Percentiles rank a stretch among this genome's conserved stretches.
Conservation (phyloP, 768 basidiomycete genomes). For the Lenzites betulinus region DNA sequence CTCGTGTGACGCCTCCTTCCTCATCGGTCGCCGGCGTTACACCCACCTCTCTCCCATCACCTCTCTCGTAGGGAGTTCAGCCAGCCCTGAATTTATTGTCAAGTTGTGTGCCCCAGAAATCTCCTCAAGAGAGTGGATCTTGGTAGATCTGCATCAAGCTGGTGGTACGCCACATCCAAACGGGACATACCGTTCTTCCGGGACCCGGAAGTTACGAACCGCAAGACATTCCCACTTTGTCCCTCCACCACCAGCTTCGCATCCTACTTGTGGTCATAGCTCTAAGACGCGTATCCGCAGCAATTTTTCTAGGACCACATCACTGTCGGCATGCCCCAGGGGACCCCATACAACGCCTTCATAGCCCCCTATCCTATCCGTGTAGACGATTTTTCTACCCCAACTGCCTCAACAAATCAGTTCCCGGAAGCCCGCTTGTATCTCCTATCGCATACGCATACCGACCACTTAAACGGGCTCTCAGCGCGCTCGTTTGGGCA, state of each 20-base stretch:
- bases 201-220: no score
- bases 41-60: no score
- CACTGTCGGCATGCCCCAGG: constrained; percentile 59
- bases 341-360: constrained; percentile 78
- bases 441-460: constrained; percentile 88
- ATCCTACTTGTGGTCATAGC: not conserved
- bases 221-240: not conserved
- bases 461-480: constrained; percentile 83
- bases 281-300: not conserved
- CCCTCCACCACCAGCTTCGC: not conserved
- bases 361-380: constrained; percentile 79
- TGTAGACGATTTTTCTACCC: constrained; percentile 75
- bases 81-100: not conserved
- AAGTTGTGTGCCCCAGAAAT: not conserved
- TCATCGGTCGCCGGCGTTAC: not conserved
- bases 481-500: constrained; percentile 73
- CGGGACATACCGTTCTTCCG: constrained; percentile 5
- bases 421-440: constrained; percentile 49
- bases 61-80: no score
- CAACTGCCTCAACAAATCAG: constrained; percentile 31
- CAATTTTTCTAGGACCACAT: no score
- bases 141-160: not conserved
- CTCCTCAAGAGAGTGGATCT: no score
- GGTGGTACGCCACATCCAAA: not conserved
- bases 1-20: not conserved